These are phyloP conservation scores for Oryza glumipatula DNA, from an alignment of 176 grass and related monocot species.

Conservation along the genomic window DNA sequence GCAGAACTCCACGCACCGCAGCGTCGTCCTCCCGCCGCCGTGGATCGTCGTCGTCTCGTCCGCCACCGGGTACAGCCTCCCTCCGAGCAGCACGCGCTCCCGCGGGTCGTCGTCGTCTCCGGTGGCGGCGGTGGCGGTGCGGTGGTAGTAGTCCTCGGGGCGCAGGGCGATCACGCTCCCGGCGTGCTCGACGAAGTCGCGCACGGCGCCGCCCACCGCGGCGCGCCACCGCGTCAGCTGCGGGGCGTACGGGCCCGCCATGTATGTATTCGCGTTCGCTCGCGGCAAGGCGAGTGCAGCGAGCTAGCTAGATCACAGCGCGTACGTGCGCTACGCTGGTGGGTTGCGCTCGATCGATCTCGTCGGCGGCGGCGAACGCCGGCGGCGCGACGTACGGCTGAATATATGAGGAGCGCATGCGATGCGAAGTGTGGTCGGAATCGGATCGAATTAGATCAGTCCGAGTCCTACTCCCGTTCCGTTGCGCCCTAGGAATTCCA, in stretches of 20 bases:
- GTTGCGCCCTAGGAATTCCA: too few relatives aligned
- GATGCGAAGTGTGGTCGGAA: not conserved
- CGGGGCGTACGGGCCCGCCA: not conserved
- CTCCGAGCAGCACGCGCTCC: not conserved
- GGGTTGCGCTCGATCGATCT: too few relatives aligned
- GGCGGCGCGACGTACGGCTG: too few relatives aligned
- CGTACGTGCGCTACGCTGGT: too few relatives aligned
- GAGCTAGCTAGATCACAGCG: too few relatives aligned
- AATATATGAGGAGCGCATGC: too few relatives aligned
- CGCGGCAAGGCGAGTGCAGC: too few relatives aligned
- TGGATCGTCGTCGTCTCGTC: not conserved
- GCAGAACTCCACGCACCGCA: not conserved
- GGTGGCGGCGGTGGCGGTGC: too few relatives aligned
- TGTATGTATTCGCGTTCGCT: not conserved
- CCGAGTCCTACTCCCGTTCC: not conserved
- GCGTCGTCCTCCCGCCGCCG: not conserved
- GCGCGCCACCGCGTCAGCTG: not conserved
- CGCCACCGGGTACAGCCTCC: not conserved
- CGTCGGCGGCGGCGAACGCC: too few relatives aligned
- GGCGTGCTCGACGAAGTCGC: not conserved
- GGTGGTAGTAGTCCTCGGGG: not conserved
- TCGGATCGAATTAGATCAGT: not conserved
- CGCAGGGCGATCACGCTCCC: not conserved
- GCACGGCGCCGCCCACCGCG: not conserved
- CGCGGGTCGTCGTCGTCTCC: not conserved